A percentile compares a stretch with the other conserved stretches of the same genome.
Evolutionary conservation across 2,329 filamentous ascomycete species (phyloP).

Genomic region (Monosporascus ibericus): DNA sequence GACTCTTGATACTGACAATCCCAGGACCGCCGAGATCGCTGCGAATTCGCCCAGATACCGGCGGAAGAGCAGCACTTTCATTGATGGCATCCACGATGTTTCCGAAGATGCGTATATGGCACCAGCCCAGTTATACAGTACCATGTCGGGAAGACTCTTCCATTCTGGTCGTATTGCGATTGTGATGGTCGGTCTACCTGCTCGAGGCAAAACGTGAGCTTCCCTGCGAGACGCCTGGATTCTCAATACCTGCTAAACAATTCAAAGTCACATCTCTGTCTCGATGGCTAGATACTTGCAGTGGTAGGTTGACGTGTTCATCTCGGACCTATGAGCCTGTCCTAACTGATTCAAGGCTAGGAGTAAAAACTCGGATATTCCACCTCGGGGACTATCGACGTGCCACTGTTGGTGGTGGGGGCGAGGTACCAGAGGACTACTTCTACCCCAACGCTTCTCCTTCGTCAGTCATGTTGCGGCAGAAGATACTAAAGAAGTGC

Average conservation of each 20-base stretch:
- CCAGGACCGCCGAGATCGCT: slow-evolving; percentile 83
- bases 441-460: slow-evolving; percentile 95
- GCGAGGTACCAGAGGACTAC: slow-evolving; percentile 90
- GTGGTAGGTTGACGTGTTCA: slow-evolving; percentile 51
- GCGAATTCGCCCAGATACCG: slow-evolving; percentile 86
- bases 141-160: slow-evolving; percentile 93
- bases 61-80: slow-evolving; percentile 89
- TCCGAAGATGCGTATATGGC: slow-evolving; percentile 77
- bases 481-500: slow-evolving; percentile 97
- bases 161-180: slow-evolving; percentile 97
- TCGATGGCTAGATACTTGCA: slow-evolving; percentile 89
- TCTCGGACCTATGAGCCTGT: neutral
- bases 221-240: neutral
- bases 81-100: slow-evolving; percentile 94
- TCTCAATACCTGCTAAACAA: slow-evolving; percentile 9
- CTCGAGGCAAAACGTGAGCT: slow-evolving; percentile 85
- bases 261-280: slow-evolving; percentile 77
- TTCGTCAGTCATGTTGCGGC: slow-evolving; percentile 83
- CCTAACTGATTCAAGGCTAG: slow-evolving; percentile 54
- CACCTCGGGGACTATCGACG: slow-evolving; percentile 94
- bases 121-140: slow-evolving; percentile 95
- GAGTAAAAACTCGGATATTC: slow-evolving; percentile 96
- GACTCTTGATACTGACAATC: slow-evolving; percentile 21
- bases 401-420: slow-evolving; percentile 77
- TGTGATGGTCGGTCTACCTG: slow-evolving; percentile 90